Conservation (phyloP, 2,329 filamentous ascomycete genomes). For the Paecilomyces formosus region DNA sequence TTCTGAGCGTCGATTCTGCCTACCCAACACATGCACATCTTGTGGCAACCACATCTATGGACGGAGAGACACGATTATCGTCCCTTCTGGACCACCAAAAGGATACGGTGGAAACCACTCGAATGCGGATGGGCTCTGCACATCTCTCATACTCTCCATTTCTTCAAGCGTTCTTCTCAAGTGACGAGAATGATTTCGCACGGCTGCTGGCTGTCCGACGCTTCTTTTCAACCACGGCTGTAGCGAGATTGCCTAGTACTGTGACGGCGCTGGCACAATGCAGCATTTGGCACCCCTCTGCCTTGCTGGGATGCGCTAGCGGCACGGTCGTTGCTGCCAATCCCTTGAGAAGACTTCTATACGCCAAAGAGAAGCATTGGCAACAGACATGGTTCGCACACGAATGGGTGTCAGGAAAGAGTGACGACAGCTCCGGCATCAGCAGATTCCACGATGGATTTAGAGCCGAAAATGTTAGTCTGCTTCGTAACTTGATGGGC, state of each 20-base stretch:
- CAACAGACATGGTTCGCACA: slow-evolving; percentile 53
- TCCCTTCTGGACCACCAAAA: slow-evolving; percentile 43
- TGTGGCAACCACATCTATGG: slow-evolving; percentile 46
- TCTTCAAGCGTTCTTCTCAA: slow-evolving; percentile 45
- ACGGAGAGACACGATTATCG: slow-evolving; percentile 48
- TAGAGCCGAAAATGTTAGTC: slow-evolving; percentile 29
- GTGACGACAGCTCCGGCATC: slow-evolving; percentile 20
- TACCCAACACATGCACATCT: slow-evolving; percentile 49
- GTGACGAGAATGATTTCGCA: slow-evolving; percentile 48
- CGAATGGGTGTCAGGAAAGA: slow-evolving; percentile 41
- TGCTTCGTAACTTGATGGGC: slow-evolving; percentile 21
- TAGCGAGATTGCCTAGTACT: slow-evolving; percentile 39
- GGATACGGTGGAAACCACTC: slow-evolving; percentile 39
- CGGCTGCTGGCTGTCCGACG: slow-evolving; percentile 44
- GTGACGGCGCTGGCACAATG: slow-evolving; percentile 26
- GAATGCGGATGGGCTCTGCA: slow-evolving; percentile 43
- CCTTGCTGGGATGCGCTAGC: slow-evolving; percentile 45
- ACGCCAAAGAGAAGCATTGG: slow-evolving; percentile 44
- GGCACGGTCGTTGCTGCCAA: slow-evolving; percentile 47
- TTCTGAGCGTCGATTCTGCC: slow-evolving; percentile 37
- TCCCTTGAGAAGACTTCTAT: slow-evolving; percentile 43
- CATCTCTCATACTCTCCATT: slow-evolving; percentile 50
- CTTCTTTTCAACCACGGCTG: slow-evolving; percentile 44
- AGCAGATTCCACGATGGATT: slow-evolving; percentile 40
- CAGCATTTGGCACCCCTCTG: slow-evolving; percentile 44